These are phyloP conservation scores for Boehmeria nivea DNA, from an alignment of 306 rosid genomes.

Conservation along the genomic window DNA sequence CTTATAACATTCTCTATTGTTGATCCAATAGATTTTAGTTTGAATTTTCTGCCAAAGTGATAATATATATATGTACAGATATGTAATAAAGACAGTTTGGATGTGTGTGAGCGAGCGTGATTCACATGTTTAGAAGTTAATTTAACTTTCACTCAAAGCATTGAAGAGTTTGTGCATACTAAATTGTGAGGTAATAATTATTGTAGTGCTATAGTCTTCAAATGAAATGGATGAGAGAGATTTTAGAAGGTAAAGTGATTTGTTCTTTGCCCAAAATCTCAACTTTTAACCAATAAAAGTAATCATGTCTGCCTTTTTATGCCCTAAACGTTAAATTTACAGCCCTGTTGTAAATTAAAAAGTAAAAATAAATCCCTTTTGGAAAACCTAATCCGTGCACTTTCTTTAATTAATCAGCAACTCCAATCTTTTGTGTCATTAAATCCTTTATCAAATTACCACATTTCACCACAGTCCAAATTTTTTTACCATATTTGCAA, in stretches of 20 bases:
- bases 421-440: too few species aligned
- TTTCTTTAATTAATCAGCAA: too few species aligned
- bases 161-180: too few species aligned
- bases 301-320: not conserved
- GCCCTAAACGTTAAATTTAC: not conserved
- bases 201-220: not conserved
- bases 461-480: too few species aligned
- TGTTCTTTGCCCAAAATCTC: not conserved
- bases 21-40: not conserved
- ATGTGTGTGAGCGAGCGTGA: too few species aligned
- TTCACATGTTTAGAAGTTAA: constrained; percentile 5
- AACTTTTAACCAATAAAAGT: not conserved
- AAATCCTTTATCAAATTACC: too few species aligned
- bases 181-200: too few species aligned
- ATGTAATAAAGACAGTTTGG: too few species aligned
- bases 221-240: not conserved
- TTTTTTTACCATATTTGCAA: too few species aligned
- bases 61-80: not conserved
- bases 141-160: not conserved
- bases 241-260: not conserved
- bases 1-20: not conserved
- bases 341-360: too few species aligned
- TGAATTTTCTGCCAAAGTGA: constrained; percentile 1
- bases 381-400: too few species aligned
- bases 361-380: too few species aligned